Percentiles rank a stretch among this genome's conserved stretches.
Conservation (phyloP, 805 yeast species). For the Teunomyces stri region DNA sequence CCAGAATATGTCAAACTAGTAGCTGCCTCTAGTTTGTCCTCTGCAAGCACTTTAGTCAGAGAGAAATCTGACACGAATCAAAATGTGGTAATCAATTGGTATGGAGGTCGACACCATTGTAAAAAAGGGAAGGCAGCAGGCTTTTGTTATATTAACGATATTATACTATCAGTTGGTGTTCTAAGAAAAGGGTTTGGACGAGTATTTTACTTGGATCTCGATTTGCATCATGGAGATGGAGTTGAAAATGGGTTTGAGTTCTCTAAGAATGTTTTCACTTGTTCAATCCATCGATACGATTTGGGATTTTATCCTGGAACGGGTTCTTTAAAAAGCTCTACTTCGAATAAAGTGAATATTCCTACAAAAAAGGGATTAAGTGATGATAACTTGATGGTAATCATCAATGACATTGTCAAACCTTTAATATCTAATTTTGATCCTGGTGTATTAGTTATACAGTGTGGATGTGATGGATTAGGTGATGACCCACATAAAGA, state of each 20-base stretch:
- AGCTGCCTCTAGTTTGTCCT: constrained; percentile 58
- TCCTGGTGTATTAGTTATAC: constrained; percentile 59
- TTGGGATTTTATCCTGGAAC: constrained; percentile 75
- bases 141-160: constrained; percentile 72
- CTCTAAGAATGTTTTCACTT: constrained; percentile 54
- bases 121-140: constrained; percentile 56
- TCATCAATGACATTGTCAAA: constrained; percentile 40
- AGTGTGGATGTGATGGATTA: constrained; percentile 75
- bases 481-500: constrained; percentile 60
- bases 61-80: constrained; percentile 13
- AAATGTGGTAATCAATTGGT: constrained; percentile 61
- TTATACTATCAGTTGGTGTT: constrained; percentile 53
- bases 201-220: constrained; percentile 66
- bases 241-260: constrained; percentile 63
- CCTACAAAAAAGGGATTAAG: constrained; percentile 58
- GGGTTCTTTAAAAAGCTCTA: constrained; percentile 42
- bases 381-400: constrained; percentile 39
- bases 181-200: constrained; percentile 46
- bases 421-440: constrained; percentile 38
- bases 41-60: constrained; percentile 38
- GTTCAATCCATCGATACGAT: constrained; percentile 64
- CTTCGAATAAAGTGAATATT: constrained; percentile 44
- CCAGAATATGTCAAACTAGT: constrained; percentile 46
- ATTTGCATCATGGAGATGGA: constrained; percentile 81
- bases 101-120: constrained; percentile 79